Base-by-base conservation (phyloP, 768 basidiomycete species). In the Naganishia friedmannii region DNA sequence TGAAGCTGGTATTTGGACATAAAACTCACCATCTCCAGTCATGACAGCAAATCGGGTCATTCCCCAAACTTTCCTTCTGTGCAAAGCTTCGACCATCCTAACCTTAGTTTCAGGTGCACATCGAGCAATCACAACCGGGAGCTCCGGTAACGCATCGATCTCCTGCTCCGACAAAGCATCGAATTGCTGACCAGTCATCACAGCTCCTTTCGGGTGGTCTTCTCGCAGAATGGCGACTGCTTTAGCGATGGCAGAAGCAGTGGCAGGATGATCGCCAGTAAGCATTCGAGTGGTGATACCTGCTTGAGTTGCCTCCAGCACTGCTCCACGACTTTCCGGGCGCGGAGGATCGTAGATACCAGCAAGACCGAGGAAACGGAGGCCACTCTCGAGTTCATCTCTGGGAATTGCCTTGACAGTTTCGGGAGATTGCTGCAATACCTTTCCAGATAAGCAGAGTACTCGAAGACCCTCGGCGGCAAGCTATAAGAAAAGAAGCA, bases 101-200 rank as follows among this genome's bases (percentile, higher is more conserved):
- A 75, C 75, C 70, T 80, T 80, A 26, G 80, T 82, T 69, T 79
- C 79, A 0, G 80, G 86, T 0, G 85, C 85, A 75, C 86, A 87
- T 32, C 86, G 84, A 65, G 86, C 86, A 70, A 88, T 84, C 65
- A 87, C 86, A 17, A 87, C 82, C 0, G 87, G 87, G 3, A 87
- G 82, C 69, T 81, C 74, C 1, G 80, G 80, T 9, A 84, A 75
- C 0, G 77, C 77, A 69, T 87, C 86, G 66, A 88, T 83, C 76
- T 87, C 83, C 46, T 83, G 82, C 58, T 87, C 85, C 0, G 83
- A 82, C 8, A 88, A 79, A 46, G 81, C 83, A 76, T 87, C 86
- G 72, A 87, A 87, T 72, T 86, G 82, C 23, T 79, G 82, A 56
- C 84, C 83, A 1, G 82, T 82, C 77, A 82, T 82, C 57, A 83